Evolutionary conservation across 495 filamentous ascomycete species (phyloP), one percentile per base, ranked within the genome.

Genomic region (Amphirosellinia nigrospora): DNA sequence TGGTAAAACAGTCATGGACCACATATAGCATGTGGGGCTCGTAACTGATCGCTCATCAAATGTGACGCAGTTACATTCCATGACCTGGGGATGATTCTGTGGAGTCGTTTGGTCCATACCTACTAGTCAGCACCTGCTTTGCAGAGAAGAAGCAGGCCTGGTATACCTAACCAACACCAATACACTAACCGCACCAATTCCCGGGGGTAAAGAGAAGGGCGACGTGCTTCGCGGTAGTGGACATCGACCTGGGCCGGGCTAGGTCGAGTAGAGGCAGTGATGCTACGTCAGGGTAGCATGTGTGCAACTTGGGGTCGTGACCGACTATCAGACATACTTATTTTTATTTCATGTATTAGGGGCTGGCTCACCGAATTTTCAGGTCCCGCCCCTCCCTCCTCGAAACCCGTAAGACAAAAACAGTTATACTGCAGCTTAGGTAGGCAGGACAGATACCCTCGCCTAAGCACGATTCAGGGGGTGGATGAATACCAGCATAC

Each of bases 381-480:
- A 38, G 30, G 63, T 48, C 43, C 43, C 30, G 61, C 61, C 43
- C 34, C 58, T 38, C 55, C 59, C 55, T 15, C 36, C 19, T 50
- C 28, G 41, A 46, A 64, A 48, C 61, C 28, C 28, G 39, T 48
- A 36, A 65, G 21, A 52, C 45, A 41, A 21, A 30, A 23, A 39
- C 36, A 53, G 63, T 65, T 23, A 65, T 52, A 36, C 48, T 34
- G 45, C 36, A 56, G 48, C 34, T 61, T 39, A 38, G 56, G 41
- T 52, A 26, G 43, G 39, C 52, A 67, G 36, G 41, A 67, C 48
- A 52, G 2, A 59, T 69, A 21, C 28, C 23, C 46, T 62, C 67
- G 67, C 58, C 67, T 69, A 69, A 69, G 67, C 67, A 69, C 26
- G 58, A 69, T 45, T 69, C 67, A 69, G 67, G 67, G 67, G 67